Evolutionary conservation across 371 early-diverging fungal genomes (phyloP), one percentile per base, ranked within the genome.

Genomic region (Mycotypha africana): DNA sequence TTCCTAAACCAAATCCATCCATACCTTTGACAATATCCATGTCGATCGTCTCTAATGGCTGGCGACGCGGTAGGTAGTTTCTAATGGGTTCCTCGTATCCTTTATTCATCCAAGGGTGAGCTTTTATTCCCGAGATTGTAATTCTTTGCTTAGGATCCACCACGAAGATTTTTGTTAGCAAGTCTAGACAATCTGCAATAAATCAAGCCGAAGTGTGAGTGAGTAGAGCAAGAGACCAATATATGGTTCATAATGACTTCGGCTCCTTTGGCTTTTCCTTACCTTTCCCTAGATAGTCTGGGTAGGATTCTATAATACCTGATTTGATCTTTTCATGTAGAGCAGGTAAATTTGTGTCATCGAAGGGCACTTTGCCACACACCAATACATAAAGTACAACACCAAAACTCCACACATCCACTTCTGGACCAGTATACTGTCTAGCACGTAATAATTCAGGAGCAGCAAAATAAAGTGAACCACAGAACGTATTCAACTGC

Each of bases 361-460:
- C 91, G 62, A 93, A 97, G 1, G 97, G 97, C 3, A 93, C 84
- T 33, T 70, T 68, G 0, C 95, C 95, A 41, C 83, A 81, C 0
- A 91, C 76, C 53, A 94, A 71, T 0, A 89, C 92, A 58, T 87
- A 95, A 2, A 95, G 70, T 4, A 95, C 75, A 1, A 96, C 89
- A 2, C 97, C 97, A 37, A 94, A 65, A 28, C 88, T 86, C 95
- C 95, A 97, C 4, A 92, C 78, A 58, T 97, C 97, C 15, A 92
- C 85, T 45, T 89, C 93, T 8, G 91, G 88, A 0, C 95, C 95
- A 16, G 71, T 69, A 60, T 97, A 97, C 26, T 76, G 63, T 28
- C 79, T 70, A 12, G 91, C 86, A n/a, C 80, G 74, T 37, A 97
- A 66, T 47, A 97, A 78, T 62, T 97, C 97, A 1, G 93, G 97